Base-by-base conservation (phyloP, 2,329 filamentous ascomycete genomes). In the Fusarium nisikadoi region DNA sequence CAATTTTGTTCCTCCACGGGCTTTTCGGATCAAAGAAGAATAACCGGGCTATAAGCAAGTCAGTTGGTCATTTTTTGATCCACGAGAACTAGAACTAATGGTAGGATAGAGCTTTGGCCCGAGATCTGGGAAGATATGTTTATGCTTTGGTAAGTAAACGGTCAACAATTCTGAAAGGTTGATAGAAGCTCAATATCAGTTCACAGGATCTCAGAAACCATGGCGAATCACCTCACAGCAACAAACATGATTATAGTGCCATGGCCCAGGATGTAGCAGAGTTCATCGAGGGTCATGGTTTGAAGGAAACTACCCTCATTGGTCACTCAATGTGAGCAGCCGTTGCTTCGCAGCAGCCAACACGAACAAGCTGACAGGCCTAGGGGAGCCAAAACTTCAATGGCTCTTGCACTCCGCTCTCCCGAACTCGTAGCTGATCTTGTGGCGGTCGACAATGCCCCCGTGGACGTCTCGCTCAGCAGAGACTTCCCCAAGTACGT, bases 11-110 rank as follows among this genome's bases (percentile, higher is more conserved):
- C 74, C 89, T 98, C 78, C 95, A 98, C 80, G 95, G 96, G 2
- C 86, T 98, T 16, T 98, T 98, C 78, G 95, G 95, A 25, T 97
- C 94, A 41, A 97, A 97, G 84, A 94, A 94, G 84, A 98, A 98
- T 80, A 97, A 98, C 80, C 87, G 95, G 81, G 93, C 89, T 78
- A 96, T 98, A 71, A 97, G 94, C 92, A 97, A 94, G 95, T 97
- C 86, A 81, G 92, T 84, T 53, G 47, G 3, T 19, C 2, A 12
- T 52, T 46, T 38, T 39, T 13, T 14, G 27, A 16, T 33, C 33
- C 33, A 33, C 16, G 33, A 33, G 17, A 19, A 6, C 3, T 12
- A 8, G 11, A 25, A 17, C 49, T 71, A 29, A 73, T 27, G 27
- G 8, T 6, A 35, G 16, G 45, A 42, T 74, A 97, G 94, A 84